phyloP scores from a whole-genome alignment of 768 basidiomycete species.

The Suillus subalutaceus region DNA sequence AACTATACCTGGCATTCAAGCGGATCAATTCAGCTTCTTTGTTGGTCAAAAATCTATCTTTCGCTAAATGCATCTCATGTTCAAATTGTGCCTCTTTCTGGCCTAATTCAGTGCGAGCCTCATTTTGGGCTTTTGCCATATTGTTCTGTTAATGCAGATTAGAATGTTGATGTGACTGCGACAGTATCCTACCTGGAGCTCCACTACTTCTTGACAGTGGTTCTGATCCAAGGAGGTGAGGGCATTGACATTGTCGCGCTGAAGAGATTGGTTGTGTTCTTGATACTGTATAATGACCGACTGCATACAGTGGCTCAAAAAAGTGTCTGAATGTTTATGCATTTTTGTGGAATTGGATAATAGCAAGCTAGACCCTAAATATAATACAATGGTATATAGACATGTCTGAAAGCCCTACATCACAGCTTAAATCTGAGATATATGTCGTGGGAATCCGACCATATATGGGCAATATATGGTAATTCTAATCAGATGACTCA shows the following conservation, averaged over 20 bases:
- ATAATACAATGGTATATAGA: too few species aligned
- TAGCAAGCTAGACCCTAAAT: too few species aligned
- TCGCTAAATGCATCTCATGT: background rate
- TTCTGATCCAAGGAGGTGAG: background rate
- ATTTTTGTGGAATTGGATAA: too few species aligned
- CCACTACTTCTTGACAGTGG: background rate
- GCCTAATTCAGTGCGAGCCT: background rate
- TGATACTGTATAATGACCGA: background rate
- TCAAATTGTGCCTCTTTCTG: background rate
- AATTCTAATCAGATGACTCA: too few species aligned
- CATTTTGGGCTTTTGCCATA: background rate
- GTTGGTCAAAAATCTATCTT: background rate
- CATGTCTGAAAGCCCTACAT: too few species aligned
- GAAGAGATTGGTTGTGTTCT: background rate
- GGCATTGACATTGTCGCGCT: background rate
- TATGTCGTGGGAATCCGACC: too few species aligned
- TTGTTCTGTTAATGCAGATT: background rate
- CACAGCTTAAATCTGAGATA: too few species aligned
- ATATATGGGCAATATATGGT: too few species aligned
- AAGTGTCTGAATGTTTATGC: too few species aligned
- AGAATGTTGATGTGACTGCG: background rate
- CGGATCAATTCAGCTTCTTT: background rate
- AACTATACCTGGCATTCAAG: background rate
- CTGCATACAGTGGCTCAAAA: too few species aligned
- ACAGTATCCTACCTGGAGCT: background rate